A percentile compares a stretch with the other conserved stretches of the same genome.
phyloP scores from a whole-genome alignment of 371 early-diverging fungal species.

The Parasitella parasitica region DNA sequence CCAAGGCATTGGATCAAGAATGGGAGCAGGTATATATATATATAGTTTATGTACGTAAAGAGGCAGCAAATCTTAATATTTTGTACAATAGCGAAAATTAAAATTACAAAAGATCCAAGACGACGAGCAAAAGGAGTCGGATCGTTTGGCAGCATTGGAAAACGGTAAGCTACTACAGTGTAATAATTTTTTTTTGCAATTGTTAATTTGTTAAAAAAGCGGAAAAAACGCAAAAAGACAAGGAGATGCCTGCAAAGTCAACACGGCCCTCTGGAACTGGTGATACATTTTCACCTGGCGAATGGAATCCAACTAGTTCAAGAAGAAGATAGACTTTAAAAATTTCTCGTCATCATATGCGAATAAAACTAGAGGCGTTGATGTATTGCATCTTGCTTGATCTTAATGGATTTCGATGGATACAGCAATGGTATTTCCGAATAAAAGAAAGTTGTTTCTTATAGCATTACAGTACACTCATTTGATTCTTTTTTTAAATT shows the following conservation, averaged over 20 bases:
- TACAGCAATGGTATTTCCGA: no score
- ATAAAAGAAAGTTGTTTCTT: no score
- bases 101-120: conserved; percentile 14
- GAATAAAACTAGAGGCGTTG: not conserved
- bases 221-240: conserved; percentile 4
- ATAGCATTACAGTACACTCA: no score
- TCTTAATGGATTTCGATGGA: no score
- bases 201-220: not conserved
- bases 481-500: no score
- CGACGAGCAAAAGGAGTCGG: conserved; percentile 4
- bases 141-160: conserved; percentile 6
- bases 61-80: no score
- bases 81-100: conserved; percentile 32
- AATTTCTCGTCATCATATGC: not conserved
- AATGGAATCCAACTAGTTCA: conserved; percentile 32
- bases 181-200: not conserved
- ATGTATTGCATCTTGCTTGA: no score
- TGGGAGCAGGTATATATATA: conserved; percentile 25
- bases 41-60: not conserved
- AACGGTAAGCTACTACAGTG: not conserved
- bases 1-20: conserved; percentile 32
- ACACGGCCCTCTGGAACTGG: conserved; percentile 38
- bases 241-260: conserved; percentile 2
- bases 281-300: conserved; percentile 43
- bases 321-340: not conserved